These are phyloP conservation scores for Paralagenidium karlingii DNA, from an alignment of 352 stramenopile genomes.

Conservation along the genomic window DNA sequence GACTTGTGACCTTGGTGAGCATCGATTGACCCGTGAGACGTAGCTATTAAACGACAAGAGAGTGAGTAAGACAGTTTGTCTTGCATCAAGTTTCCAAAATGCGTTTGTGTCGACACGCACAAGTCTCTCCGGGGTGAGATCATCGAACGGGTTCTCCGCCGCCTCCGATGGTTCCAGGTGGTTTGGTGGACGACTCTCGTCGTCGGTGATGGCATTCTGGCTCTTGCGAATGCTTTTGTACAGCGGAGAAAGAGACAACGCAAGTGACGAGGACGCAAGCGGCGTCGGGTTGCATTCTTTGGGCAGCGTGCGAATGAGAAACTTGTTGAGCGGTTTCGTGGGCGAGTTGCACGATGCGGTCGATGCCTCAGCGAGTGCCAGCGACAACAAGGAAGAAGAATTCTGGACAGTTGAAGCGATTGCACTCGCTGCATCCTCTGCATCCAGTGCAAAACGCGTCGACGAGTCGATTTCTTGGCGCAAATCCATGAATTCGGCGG, in stretches of 20 bases:
- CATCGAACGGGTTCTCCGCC: constrained; percentile 60
- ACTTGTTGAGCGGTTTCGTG: constrained; percentile 32
- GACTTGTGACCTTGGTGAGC: constrained; percentile 28
- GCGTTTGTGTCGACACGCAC: constrained; percentile 9
- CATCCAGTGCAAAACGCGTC: constrained; percentile 5
- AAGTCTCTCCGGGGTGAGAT: constrained; percentile 67
- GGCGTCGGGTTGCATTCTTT: constrained; percentile 61
- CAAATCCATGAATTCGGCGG: constrained; percentile 19
- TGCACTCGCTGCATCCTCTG: not conserved
- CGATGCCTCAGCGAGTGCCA: not conserved
- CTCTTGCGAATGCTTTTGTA: not conserved
- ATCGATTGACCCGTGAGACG: constrained; percentile 47
- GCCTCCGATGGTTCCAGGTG: constrained; percentile 8
- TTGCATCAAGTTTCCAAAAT: not conserved
- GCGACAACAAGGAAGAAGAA: constrained; percentile 1
- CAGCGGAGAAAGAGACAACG: not conserved
- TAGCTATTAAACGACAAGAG: constrained; percentile 17
- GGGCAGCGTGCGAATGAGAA: constrained; percentile 61
- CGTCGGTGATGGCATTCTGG: not conserved
- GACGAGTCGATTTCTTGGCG: constrained; percentile 34
- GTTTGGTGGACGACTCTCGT: constrained; percentile 1
- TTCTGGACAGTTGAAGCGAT: not conserved
- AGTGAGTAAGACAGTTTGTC: not conserved
- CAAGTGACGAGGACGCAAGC: constrained; percentile 2
- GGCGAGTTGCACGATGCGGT: not conserved